Base-by-base conservation (phyloP, 2,329 filamentous ascomycete genomes). In the Stachybotrys echinatus region DNA sequence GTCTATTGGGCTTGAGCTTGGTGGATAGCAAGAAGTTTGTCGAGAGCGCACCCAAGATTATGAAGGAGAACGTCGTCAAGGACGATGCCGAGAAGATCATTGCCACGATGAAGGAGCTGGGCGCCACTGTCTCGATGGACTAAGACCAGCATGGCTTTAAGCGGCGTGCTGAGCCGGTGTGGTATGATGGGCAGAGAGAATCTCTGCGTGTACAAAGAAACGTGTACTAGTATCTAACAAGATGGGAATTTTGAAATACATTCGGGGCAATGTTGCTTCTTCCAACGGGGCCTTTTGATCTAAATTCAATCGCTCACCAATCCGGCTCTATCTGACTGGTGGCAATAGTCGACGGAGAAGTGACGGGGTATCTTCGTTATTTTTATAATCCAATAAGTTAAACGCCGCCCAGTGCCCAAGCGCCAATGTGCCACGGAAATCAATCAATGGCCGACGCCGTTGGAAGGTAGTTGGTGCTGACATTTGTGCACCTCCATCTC, bases 21-120 rank as follows among this genome's bases (percentile, higher is more conserved):
- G 95, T 99, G 61, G 94, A 99, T 74, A 95, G 89, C 76, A 99
- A 99, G 87, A 99, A 99, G 80, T 99, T 99, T 65, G 94, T 99
- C 58, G 94, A 99, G 81, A 90, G 89, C 67, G 92, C 89, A 60
- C 94, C 94, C 57, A 99, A 99, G 87, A 77, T 89, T 72, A 89
- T 99, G 89, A 97, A 97, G 85, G 94, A 99, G 76, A 92, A 88
- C 47, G 91, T 99, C 60, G 88, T 92, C 56, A 99, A 99, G 83
- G 94, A 99, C 66, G 95, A 99, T 71, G 91, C 90, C 7, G 92
- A 97, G 81, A 99, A 99, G 86, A 96, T 99, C 65, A 84, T 99
- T 52, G 89, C 89, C 71, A 85, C 89, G 40, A 81, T 99, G 78
- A 97, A 97, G 84, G 92, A 82, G 59, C 76, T 99, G 54, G 94